Evolutionary conservation across 2,329 filamentous ascomycete species (phyloP), one percentile per base, ranked within the genome.

Genomic region (Fusarium drepaniforme): DNA sequence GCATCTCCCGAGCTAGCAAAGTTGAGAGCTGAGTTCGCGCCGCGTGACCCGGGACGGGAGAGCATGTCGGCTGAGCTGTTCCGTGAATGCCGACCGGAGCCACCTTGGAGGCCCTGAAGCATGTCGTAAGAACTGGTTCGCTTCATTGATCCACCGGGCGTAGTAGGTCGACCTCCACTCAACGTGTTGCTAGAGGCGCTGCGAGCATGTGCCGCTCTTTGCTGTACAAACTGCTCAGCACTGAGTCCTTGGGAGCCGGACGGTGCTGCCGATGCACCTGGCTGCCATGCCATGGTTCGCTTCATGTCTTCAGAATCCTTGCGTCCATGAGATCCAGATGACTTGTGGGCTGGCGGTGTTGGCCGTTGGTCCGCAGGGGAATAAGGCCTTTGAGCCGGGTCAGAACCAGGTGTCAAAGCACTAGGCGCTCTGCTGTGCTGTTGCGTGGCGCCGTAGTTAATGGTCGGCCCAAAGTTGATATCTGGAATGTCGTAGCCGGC

Each of bases 381-480:
- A 58, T 81, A 83, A 0, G 82, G 79, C 28, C 80, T 79, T 6
- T 79, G 80, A 4, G 72, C 66, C 46, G 71, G 73, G 37, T 67
- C 70, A 12, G 66, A 40, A 8, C 70, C 68, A 16, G 70, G 68
- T 18, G 60, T 62, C 18, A 66, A 35, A n/a, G 33, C 16, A 71
- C 58, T 80, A 66, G 72, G 80, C 0, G 79, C 78, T 70, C 83
- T 84, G 67, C 74, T 82, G 8, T 75, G 80, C 12, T 81, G 75
- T n/a, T 82, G 68, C 21, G 81, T 53, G 15, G 83, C 84, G 38
- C 80, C 84, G 67, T 95, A 93, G 70, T 93, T 92, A 77, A 94
- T 85, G 0, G 96, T 98, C 8, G 93, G 94, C 0, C 96, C 96
- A 83, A 98, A 98, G 81, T 98, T 92, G 72, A 98, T 90, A 6